Conservation (phyloP, 202 grass and related monocot species). For the Dendrocalamus latiflorus region DNA sequence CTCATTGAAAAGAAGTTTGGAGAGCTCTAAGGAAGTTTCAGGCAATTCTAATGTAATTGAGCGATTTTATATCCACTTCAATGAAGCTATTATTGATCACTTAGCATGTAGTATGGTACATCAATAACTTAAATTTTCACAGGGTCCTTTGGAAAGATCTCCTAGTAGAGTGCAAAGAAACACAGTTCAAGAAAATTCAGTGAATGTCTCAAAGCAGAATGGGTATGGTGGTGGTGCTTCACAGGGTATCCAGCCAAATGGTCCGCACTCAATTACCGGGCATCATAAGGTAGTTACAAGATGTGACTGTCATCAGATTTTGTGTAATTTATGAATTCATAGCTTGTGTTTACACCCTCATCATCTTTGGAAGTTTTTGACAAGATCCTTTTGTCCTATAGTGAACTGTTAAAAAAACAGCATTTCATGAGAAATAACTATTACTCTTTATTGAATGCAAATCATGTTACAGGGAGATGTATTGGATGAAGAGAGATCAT, state of each 20-base stretch:
- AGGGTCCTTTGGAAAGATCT: conserved; percentile 46
- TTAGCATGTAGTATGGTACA: background rate
- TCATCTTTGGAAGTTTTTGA: too few relatives aligned
- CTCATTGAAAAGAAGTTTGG: conserved; percentile 70
- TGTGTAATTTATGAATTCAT: conserved; percentile 14
- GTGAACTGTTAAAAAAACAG: background rate
- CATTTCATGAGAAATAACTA: background rate
- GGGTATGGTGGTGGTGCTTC: conserved; percentile 47
- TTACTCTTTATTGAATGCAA: conserved; percentile 26
- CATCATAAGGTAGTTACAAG: conserved; percentile 42
- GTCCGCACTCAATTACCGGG: conserved; percentile 27
- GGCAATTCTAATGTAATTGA: conserved; percentile 41
- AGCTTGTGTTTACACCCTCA: too few relatives aligned
- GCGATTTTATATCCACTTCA: conserved; percentile 11
- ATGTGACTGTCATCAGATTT: background rate
- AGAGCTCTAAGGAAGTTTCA: conserved; percentile 42
- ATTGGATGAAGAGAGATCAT: conserved; percentile 33
- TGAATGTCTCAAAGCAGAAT: conserved; percentile 38
- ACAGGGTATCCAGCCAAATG: conserved; percentile 40
- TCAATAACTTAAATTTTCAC: conserved; percentile 5
- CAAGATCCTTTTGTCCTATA: background rate
- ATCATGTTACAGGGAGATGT: conserved; percentile 54
- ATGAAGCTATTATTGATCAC: conserved; percentile 13
- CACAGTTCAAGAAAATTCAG: conserved; percentile 48
- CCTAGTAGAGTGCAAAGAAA: conserved; percentile 44